These are phyloP conservation scores for Combretum micranthum DNA, from an alignment of 345 rosid species.

Conservation along the genomic window DNA sequence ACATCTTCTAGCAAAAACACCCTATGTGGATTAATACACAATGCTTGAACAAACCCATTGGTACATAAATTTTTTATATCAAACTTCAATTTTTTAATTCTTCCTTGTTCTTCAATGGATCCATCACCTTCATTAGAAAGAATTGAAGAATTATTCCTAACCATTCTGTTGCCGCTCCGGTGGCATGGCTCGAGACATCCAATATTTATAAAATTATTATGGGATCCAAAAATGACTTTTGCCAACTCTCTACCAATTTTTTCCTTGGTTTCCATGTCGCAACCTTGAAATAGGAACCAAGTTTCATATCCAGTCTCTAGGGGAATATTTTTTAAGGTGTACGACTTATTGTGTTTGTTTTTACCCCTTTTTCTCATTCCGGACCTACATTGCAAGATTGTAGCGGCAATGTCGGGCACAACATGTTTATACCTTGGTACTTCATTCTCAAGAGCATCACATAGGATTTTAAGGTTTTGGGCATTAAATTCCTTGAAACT, in stretches of 20 bases:
- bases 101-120: too few relatives aligned
- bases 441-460: background rate
- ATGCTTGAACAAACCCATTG: too few relatives aligned
- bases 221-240: background rate
- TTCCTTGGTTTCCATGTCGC: background rate
- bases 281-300: background rate
- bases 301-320: background rate
- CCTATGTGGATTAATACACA: too few relatives aligned
- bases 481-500: slow-evolving; percentile 1
- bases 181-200: background rate
- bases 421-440: background rate
- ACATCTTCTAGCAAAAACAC: too few relatives aligned
- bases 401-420: background rate
- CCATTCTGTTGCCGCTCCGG: background rate
- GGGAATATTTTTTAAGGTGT: background rate
- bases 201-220: too few relatives aligned
- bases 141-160: background rate
- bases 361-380: background rate
- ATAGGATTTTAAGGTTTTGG: background rate
- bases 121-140: background rate
- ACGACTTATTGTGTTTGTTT: background rate
- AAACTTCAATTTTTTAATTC: too few relatives aligned
- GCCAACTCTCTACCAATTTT: background rate
- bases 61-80: too few relatives aligned
- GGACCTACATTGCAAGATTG: slow-evolving; percentile 1